Percentiles rank a stretch among this genome's conserved stretches.
phyloP scores from a whole-genome alignment of 495 filamentous ascomycete species.

The Aspergillus campestris region DNA sequence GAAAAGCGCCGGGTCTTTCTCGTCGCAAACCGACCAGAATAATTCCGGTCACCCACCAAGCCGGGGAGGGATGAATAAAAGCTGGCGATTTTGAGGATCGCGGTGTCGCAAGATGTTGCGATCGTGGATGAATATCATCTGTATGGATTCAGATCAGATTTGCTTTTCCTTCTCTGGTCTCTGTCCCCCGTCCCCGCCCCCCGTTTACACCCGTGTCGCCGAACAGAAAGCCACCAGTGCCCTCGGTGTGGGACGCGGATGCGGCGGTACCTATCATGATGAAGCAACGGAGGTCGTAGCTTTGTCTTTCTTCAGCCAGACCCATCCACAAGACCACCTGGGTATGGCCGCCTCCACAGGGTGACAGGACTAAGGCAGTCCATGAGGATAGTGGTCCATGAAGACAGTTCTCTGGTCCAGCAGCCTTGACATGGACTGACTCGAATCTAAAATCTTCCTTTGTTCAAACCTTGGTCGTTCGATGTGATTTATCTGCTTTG shows the following conservation, averaged over 20 bases:
- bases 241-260: constrained; percentile 24
- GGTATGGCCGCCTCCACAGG: not conserved
- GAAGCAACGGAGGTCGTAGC: constrained; percentile 12
- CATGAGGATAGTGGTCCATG: no score
- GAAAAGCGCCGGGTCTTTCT: no score
- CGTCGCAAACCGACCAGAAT: not conserved
- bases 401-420: no score
- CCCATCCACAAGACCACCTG: constrained; percentile 1
- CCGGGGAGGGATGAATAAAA: no score
- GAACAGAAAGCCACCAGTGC: constrained; percentile 13
- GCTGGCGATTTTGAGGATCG: no score
- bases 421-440: no score
- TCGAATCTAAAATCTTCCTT: not conserved
- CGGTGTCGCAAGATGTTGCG: not conserved
- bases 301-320: constrained; percentile 12
- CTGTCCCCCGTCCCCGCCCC: constrained; percentile 4
- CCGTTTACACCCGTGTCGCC: constrained; percentile 20
- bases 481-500: no score
- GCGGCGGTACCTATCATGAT: constrained; percentile 24
- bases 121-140: not conserved
- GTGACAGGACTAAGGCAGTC: no score
- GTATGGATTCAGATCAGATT: not conserved
- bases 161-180: not conserved
- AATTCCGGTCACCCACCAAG: no score
- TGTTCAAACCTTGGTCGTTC: not conserved